Conservation (phyloP, 1,284 basidiomycete genomes). For the Volvariella volvacea region DNA sequence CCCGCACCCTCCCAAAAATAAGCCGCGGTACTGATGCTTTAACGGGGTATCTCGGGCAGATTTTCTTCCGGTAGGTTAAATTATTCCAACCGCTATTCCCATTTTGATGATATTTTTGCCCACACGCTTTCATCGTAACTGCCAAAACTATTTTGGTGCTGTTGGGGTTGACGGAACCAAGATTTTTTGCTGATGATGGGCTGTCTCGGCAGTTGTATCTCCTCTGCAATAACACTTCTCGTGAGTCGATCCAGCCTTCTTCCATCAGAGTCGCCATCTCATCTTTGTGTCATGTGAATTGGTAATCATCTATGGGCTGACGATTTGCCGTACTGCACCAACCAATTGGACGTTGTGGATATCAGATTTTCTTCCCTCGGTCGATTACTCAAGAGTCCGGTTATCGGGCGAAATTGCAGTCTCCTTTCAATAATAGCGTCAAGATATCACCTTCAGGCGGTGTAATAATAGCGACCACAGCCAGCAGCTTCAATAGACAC, state of each 20-base stretch:
- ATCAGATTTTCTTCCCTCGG: conserved; percentile 69
- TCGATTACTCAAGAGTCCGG: conserved; percentile 57
- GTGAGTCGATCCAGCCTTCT: conserved; percentile 30
- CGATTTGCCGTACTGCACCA: too few species aligned
- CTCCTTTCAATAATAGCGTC: conserved; percentile 12
- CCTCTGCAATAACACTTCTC: conserved; percentile 67
- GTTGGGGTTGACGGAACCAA: conserved; percentile 14
- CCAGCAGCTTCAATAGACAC: conserved; percentile 15
- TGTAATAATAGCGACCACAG: not conserved
- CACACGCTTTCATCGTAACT: not conserved
- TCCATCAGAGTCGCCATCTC: not conserved
- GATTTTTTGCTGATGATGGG: conserved; percentile 65
- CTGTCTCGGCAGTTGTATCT: conserved; percentile 65
- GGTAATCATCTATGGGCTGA: too few species aligned
- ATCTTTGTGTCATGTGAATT: not conserved
- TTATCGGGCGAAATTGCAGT: conserved; percentile 35
- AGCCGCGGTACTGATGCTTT: not conserved
- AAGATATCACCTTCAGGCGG: too few species aligned
- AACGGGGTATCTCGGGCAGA: conserved; percentile 17
- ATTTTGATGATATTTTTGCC: conserved; percentile 4
- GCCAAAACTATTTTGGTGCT: too few species aligned
- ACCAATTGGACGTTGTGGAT: conserved; percentile 1
- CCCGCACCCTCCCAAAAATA: too few species aligned
- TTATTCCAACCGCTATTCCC: conserved; percentile 1
- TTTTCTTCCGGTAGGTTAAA: conserved; percentile 45